phyloP scores from a whole-genome alignment of 164 flowering plant genomes.

The Aristolochia californica region DNA sequence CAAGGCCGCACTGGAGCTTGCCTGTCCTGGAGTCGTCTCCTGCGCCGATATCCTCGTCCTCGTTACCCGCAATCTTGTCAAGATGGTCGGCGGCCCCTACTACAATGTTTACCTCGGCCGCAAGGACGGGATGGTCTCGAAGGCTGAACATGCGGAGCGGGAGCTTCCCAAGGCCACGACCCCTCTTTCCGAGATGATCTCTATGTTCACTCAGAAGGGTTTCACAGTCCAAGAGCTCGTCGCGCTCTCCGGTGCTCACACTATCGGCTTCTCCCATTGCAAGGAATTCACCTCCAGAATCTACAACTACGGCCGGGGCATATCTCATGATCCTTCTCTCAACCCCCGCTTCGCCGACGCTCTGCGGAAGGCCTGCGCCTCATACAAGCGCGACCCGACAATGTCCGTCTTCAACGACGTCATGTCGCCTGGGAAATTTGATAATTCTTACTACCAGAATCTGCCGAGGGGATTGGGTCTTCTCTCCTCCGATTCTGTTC shows the following conservation, averaged over 20 bases:
- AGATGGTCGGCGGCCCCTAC: slow-evolving; percentile 62
- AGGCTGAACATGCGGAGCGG: slow-evolving; percentile 17
- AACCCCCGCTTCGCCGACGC: slow-evolving; percentile 37
- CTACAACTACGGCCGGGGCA: slow-evolving; percentile 24
- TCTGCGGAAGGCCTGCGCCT: slow-evolving; percentile 31
- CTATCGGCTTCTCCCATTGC: slow-evolving; percentile 74
- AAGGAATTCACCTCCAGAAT: slow-evolving; percentile 44
- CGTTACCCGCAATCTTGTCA: slow-evolving; percentile 45
- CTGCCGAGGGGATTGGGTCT: slow-evolving; percentile 47
- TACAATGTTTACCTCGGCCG: slow-evolving; percentile 45
- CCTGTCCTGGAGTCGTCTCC: slow-evolving; percentile 64
- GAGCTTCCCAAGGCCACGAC: slow-evolving; percentile 23
- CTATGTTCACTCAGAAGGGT: slow-evolving; percentile 33
- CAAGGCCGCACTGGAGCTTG: slow-evolving; percentile 54
- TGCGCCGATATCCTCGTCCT: slow-evolving; percentile 63
- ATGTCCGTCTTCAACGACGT: slow-evolving; percentile 56
- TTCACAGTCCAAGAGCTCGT: slow-evolving; percentile 49
- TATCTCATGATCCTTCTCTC: slow-evolving; percentile 27
- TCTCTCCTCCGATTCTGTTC: slow-evolving; percentile 30
- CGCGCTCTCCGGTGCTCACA: slow-evolving; percentile 59
- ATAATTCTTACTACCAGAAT: slow-evolving; percentile 49
- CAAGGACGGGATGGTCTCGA: slow-evolving; percentile 41
- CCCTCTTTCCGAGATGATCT: slow-evolving; percentile 25
- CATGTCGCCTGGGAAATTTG: slow-evolving; percentile 58
- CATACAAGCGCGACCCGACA: slow-evolving; percentile 26